Conservation (phyloP, 192 early-diverging fungal genomes). For the Linnemannia schmuckeri region DNA sequence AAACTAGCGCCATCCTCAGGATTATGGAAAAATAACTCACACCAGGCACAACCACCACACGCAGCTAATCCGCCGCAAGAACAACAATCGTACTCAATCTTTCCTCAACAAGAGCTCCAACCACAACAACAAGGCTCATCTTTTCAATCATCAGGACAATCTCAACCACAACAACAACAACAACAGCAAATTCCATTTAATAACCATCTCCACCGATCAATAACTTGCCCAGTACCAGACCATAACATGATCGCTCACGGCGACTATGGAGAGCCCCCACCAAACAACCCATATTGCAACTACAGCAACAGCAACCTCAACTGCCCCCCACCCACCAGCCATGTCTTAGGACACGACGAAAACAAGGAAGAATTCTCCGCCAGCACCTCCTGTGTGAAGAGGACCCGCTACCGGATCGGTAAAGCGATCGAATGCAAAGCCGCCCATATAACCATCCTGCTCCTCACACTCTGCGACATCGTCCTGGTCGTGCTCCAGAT, state of each 20-base stretch:
- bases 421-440: conserved; percentile 11
- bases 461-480: conserved; percentile 37
- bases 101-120: neutral
- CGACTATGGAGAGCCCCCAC: neutral
- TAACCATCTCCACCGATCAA: conserved; percentile 6
- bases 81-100: neutral
- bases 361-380: neutral
- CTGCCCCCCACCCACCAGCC: neutral
- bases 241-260: neutral
- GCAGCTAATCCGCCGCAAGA: neutral
- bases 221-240: conserved; percentile 15
- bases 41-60: neutral
- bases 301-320: neutral
- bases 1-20: neutral
- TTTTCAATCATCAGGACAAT: neutral
- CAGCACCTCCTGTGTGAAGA: neutral
- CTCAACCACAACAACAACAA: neutral
- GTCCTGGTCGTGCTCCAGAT: conserved; percentile 42
- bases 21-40: neutral
- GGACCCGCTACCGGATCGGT: conserved; percentile 7
- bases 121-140: neutral
- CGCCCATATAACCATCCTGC: conserved; percentile 27
- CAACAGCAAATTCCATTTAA: neutral
- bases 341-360: neutral
- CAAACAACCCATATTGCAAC: neutral